phyloP scores from a whole-genome alignment of 768 basidiomycete genomes.

The Mycena floridula region DNA sequence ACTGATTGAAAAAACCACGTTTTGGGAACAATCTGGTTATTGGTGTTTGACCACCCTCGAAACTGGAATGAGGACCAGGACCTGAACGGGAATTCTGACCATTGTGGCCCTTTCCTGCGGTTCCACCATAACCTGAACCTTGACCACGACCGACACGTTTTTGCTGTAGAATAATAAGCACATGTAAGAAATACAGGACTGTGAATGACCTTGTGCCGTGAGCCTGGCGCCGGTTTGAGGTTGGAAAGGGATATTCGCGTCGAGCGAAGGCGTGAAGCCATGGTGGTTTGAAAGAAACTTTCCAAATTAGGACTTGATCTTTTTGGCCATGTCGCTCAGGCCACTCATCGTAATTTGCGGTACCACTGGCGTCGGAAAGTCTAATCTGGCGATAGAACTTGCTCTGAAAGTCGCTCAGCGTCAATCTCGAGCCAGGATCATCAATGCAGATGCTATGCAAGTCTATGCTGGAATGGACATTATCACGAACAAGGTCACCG shows the following conservation, averaged over 20 bases:
- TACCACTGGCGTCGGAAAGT: conserved; percentile 95
- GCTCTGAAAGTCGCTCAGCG: conserved; percentile 51
- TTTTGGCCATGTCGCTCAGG: conserved; percentile 32
- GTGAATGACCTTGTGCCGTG: conserved; percentile 58
- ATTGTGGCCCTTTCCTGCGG: conserved; percentile 90
- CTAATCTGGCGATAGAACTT: conserved; percentile 83
- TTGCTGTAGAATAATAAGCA: conserved; percentile 43
- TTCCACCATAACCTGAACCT: conserved; percentile 87
- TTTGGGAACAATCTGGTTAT: conserved; percentile 89
- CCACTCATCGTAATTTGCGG: conserved; percentile 86
- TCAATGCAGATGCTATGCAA: conserved; percentile 99
- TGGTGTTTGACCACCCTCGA: conserved; percentile 97
- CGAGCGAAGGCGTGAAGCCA: conserved; percentile 10
- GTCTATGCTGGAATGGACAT: conserved; percentile 87
- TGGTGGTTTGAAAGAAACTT: background rate
- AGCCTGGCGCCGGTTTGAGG: conserved; percentile 62
- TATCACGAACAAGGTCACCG: conserved; percentile 89
- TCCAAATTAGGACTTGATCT: no score
- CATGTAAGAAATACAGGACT: conserved; percentile 3
- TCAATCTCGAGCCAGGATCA: conserved; percentile 58
- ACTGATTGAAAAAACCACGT: conserved; percentile 92
- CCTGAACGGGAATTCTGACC: conserved; percentile 94
- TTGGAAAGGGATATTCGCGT: conserved; percentile 59
- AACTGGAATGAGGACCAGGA: conserved; percentile 75
- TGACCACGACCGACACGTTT: conserved; percentile 94